These are phyloP conservation scores for Cryptosporidium viatorum DNA, from an alignment of 169 alveolate species.

Conservation along the genomic window DNA sequence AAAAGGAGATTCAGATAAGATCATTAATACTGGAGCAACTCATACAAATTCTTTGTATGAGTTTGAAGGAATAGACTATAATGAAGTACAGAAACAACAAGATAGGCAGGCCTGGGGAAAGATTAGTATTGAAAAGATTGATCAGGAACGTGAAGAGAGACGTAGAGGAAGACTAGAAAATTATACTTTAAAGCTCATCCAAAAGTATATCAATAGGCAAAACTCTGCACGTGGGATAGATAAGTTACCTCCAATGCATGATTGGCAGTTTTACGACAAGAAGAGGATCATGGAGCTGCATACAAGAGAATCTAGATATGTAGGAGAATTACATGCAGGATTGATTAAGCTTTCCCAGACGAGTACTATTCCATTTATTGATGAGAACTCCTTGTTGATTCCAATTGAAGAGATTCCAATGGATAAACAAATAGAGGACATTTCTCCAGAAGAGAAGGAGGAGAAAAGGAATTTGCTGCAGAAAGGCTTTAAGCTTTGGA, in stretches of 20 bases:
- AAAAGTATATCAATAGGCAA: slow-evolving; percentile 76
- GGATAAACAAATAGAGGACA: slow-evolving; percentile 79
- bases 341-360: slow-evolving; percentile 74
- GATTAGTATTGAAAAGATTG: slow-evolving; percentile 76
- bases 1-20: slow-evolving; percentile 22
- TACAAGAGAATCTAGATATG: slow-evolving; percentile 77
- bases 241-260: slow-evolving; percentile 83
- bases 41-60: slow-evolving; percentile 76
- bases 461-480: slow-evolving; percentile 81
- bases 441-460: slow-evolving; percentile 84
- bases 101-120: slow-evolving; percentile 77
- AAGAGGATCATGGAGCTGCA: slow-evolving; percentile 79
- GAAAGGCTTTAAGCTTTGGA: slow-evolving; percentile 89
- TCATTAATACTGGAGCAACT: slow-evolving; percentile 46
- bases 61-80: slow-evolving; percentile 84
- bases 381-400: slow-evolving; percentile 79
- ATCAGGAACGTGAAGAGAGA: slow-evolving; percentile 82
- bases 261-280: slow-evolving; percentile 79
- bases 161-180: slow-evolving; percentile 79
- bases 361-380: slow-evolving; percentile 48
- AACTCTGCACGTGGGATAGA: slow-evolving; percentile 82
- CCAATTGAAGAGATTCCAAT: slow-evolving; percentile 75
- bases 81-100: slow-evolving; percentile 79
- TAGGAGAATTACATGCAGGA: slow-evolving; percentile 79
- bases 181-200: slow-evolving; percentile 72